Base-by-base conservation (phyloP, 1,284 basidiomycete genomes). In the Amylostereum areolatum region DNA sequence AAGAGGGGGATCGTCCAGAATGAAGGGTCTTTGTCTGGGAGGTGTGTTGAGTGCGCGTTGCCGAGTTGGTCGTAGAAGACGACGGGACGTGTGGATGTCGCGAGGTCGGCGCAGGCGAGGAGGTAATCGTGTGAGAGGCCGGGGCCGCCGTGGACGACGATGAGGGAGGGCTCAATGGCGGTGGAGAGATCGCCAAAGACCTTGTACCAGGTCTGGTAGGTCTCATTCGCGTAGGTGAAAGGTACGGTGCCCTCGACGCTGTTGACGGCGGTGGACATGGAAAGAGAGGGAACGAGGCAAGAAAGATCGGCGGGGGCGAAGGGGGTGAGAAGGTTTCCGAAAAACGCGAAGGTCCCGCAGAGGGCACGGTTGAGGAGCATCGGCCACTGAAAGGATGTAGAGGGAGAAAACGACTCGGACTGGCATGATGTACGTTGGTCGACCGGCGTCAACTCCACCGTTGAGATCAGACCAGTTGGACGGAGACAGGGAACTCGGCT, bases 1-100 rank as follows among this genome's bases (percentile, higher is more conserved):
- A 77, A 78, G 10, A 78, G 65, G 12, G 72, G 64, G 6, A 66
- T 57, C 3, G 69, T 73, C 76, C 76, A 79, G 57, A 78, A 78
- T 0, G 52, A 50, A n/a, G 53, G 52, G 2, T 51, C 34, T 48
- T 70, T 73, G 11, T 70, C 66, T 0, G 47, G 59, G 3, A 67
- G 62, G 45, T 73, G 73, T 1, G 73, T 69, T 4, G 74, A 77
- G 37, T 55, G 49, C 2, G 70, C 74, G 39, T 56, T 68, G 7
- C 77, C 76, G 31, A 78, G 50, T 52, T 76, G 74, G 52, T 77
- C 75, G 57, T 78, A 77, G 44, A 78, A 53, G 46, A 78, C 51
- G 51, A 77, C 59, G 0, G 73, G 73, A 35, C 60, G 57, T 29
- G 42, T 31, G 7, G 33, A 68, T 60, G 31, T 18, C 30, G 37